Percentiles rank a stretch among this genome's conserved stretches.
Conservation (phyloP, 2,329 filamentous ascomycete species). For the Colletotrichum agaves region DNA sequence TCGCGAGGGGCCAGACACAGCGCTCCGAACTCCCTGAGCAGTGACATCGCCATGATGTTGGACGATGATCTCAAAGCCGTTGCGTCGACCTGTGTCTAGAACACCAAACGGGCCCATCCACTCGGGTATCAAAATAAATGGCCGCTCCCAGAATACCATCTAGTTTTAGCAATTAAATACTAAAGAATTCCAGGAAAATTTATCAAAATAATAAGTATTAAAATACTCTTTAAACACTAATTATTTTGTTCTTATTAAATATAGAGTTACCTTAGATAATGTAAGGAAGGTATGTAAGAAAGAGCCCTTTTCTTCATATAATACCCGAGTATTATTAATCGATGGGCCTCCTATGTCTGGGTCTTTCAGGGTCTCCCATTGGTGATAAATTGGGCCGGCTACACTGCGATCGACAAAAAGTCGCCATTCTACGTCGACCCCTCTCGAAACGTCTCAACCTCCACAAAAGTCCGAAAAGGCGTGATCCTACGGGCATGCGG, state of each 20-base stretch:
- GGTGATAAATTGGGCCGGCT: neutral
- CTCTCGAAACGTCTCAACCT: neutral
- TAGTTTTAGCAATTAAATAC: too few species aligned
- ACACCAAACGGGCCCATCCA: neutral
- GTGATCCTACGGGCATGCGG: neutral
- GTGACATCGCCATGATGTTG: constrained; percentile 5
- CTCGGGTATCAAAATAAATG: too few species aligned
- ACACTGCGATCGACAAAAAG: neutral
- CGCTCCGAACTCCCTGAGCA: neutral
- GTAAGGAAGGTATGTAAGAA: too few species aligned
- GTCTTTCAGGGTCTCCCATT: constrained; percentile 12
- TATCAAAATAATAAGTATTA: too few species aligned
- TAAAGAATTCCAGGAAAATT: too few species aligned
- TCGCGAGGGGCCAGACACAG: constrained; percentile 6
- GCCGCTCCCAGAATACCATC: too few species aligned
- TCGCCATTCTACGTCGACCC: neutral
- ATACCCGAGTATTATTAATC: too few species aligned
- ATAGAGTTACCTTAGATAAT: too few species aligned
- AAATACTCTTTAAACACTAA: too few species aligned
- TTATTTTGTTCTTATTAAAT: too few species aligned
- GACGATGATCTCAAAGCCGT: constrained; percentile 1
- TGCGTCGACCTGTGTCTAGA: neutral
- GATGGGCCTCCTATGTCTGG: neutral
- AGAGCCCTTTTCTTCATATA: too few species aligned
- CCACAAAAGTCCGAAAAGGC: constrained; percentile 2